Conservation (phyloP, 2,329 filamentous ascomycete genomes). For the Colletotrichum limetticola region DNA sequence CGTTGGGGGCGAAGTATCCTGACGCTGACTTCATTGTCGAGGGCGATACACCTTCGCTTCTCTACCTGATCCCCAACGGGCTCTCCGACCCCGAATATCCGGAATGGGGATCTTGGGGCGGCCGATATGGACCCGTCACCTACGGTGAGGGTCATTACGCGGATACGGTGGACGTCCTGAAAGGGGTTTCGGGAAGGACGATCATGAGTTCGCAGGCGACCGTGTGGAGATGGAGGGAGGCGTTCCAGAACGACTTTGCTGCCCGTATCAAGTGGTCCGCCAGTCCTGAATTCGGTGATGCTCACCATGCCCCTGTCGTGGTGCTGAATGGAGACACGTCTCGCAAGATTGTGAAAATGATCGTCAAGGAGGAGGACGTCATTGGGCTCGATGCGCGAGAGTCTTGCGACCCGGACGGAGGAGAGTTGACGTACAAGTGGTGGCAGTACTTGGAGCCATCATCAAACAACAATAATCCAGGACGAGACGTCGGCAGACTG, state of each 20-base stretch:
- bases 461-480: slow-evolving; percentile 23
- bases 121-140: slow-evolving; percentile 44
- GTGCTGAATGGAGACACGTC: slow-evolving; percentile 37
- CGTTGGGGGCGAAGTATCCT: slow-evolving; percentile 51
- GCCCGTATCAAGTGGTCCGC: slow-evolving; percentile 36
- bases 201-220: slow-evolving; percentile 56
- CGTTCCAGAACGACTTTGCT: slow-evolving; percentile 58
- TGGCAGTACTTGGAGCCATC: slow-evolving; percentile 35
- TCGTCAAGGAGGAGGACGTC: slow-evolving; percentile 23
- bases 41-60: slow-evolving; percentile 56
- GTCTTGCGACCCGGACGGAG: slow-evolving; percentile 36
- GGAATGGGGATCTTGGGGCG: slow-evolving; percentile 55
- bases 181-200: slow-evolving; percentile 44
- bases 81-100: slow-evolving; percentile 49
- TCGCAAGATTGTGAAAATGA: slow-evolving; percentile 32
- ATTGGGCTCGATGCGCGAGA: slow-evolving; percentile 31
- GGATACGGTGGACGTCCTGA: slow-evolving; percentile 47
- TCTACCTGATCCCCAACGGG: slow-evolving; percentile 54
- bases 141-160: slow-evolving; percentile 39
- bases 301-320: slow-evolving; percentile 33
- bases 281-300: neutral
- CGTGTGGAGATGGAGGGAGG: slow-evolving; percentile 64
- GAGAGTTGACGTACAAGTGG: slow-evolving; percentile 34
- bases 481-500: slow-evolving; percentile 2
- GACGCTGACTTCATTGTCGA: slow-evolving; percentile 58